These are phyloP conservation scores for Wickerhamiella azyma DNA, from an alignment of 805 yeast species.

Conservation along the genomic window DNA sequence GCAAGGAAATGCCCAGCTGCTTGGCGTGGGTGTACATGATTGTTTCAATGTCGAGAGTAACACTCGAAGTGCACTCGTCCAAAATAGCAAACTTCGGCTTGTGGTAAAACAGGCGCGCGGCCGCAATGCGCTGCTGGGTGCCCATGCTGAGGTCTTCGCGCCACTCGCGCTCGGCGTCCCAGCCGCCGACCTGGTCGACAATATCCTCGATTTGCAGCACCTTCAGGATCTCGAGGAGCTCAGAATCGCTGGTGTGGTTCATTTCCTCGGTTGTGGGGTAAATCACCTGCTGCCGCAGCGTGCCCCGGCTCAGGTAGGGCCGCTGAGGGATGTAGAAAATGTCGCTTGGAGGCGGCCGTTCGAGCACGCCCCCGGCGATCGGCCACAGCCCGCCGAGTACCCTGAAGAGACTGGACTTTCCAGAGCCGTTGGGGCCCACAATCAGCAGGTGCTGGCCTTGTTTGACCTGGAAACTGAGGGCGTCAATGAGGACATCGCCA, in stretches of 20 bases:
- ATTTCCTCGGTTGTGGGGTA: conserved; percentile 66
- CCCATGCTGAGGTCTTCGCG: conserved; percentile 78
- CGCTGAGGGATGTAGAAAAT: conserved; percentile 87
- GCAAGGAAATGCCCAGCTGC: conserved; percentile 58
- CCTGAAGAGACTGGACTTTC: conserved; percentile 84
- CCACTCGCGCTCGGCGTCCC: conserved; percentile 68
- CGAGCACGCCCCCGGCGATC: conserved; percentile 40
- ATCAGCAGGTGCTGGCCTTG: conserved; percentile 77
- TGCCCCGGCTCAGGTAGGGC: conserved; percentile 70
- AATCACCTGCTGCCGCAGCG: conserved; percentile 75
- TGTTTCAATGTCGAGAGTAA: conserved; percentile 80
- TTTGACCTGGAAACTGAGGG: conserved; percentile 55
- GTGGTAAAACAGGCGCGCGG: conserved; percentile 86
- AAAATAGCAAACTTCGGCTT: conserved; percentile 85
- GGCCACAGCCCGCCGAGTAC: conserved; percentile 93
- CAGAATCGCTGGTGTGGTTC: conserved; percentile 24
- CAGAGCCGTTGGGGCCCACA: conserved; percentile 94
- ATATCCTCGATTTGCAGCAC: conserved; percentile 25
- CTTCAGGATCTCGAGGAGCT: conserved; percentile 24
- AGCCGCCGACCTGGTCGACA: conserved; percentile 35
- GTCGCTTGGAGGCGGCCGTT: conserved; percentile 49
- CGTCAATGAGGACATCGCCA: conserved; percentile 54
- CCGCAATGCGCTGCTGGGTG: conserved; percentile 83
- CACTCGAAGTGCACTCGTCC: conserved; percentile 93
- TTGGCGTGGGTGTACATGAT: conserved; percentile 79